Conservation (phyloP, 805 yeast genomes). For the Cyberlindnera maritima region DNA sequence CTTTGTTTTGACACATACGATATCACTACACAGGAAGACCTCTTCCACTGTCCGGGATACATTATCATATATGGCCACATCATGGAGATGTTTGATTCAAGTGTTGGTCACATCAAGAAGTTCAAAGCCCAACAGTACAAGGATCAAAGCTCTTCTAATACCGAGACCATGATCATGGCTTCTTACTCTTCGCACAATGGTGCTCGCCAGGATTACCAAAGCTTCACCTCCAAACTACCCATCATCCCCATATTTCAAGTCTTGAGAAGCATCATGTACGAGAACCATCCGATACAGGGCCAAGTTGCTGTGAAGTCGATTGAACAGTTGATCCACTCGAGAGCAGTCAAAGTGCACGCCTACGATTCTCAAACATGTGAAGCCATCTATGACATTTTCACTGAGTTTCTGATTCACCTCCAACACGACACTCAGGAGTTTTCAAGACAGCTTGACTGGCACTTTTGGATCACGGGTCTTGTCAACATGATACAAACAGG, state of each 20-base stretch:
- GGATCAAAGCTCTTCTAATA: conserved; percentile 8
- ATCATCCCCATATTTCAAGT: conserved; percentile 9
- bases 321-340: conserved; percentile 6
- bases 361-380: conserved; percentile 41
- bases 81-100: conserved; percentile 22
- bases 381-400: conserved; percentile 37
- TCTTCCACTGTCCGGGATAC: conserved; percentile 23
- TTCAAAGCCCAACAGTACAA: conserved; percentile 18
- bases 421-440: conserved; percentile 15
- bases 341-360: conserved; percentile 21
- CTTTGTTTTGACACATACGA: conserved; percentile 4
- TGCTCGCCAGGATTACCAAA: conserved; percentile 7
- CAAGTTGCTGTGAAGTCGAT: background rate
- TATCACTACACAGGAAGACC: conserved; percentile 5
- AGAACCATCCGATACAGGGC: conserved; percentile 2
- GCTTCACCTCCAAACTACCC: conserved; percentile 11
- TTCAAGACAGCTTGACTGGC: conserved; percentile 53
- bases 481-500: conserved; percentile 60
- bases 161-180: conserved; percentile 17
- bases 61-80: conserved; percentile 24
- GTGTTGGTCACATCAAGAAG: conserved; percentile 18
- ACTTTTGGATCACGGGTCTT: conserved; percentile 67
- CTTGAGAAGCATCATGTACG: conserved; percentile 9
- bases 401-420: conserved; percentile 24
- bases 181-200: conserved; percentile 13